phyloP scores from a whole-genome alignment of 495 filamentous ascomycete genomes.

The Thermochaetoides thermophila region DNA sequence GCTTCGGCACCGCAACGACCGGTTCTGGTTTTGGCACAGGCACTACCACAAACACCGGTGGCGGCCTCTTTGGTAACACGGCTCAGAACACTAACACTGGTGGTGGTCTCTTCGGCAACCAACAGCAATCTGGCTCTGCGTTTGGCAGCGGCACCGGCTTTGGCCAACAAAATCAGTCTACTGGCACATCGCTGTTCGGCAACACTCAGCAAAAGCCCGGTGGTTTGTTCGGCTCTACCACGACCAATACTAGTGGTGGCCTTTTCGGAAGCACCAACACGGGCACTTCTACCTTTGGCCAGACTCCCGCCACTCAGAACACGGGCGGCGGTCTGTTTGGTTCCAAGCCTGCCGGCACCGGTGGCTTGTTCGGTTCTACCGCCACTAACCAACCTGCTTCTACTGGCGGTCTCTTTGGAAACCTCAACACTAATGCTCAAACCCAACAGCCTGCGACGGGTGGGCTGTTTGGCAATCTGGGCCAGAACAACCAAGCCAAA shows the following conservation, averaged over 20 bases:
- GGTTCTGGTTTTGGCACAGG: slow-evolving; percentile 15
- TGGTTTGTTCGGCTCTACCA: slow-evolving; percentile 35
- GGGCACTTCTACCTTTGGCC: neutral
- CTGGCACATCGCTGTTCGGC: slow-evolving; percentile 48
- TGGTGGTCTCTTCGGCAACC: slow-evolving; percentile 34
- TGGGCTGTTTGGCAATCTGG: slow-evolving; percentile 29
- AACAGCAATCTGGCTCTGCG: slow-evolving; percentile 6
- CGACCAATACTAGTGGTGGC: slow-evolving; percentile 21
- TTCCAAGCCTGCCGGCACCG: slow-evolving; percentile 31
- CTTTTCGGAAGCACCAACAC: slow-evolving; percentile 28
- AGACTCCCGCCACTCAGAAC: slow-evolving; percentile 11
- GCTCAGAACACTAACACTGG: slow-evolving; percentile 16
- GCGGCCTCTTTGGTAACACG: slow-evolving; percentile 44
- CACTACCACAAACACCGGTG: slow-evolving; percentile 30
- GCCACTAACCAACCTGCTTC: slow-evolving; percentile 23
- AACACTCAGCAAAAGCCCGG: slow-evolving; percentile 30
- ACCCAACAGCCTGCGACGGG: slow-evolving; percentile 34
- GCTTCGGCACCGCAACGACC: slow-evolving; percentile 17
- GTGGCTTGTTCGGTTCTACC: slow-evolving; percentile 34
- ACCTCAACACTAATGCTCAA: slow-evolving; percentile 33
- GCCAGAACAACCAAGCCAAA: slow-evolving; percentile 26
- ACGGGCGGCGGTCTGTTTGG: slow-evolving; percentile 47
- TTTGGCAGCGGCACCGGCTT: slow-evolving; percentile 9
- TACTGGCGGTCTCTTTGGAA: slow-evolving; percentile 37
- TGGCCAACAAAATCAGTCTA: slow-evolving; percentile 18